Base-by-base conservation (phyloP, 805 yeast genomes). In the Teunomyces barrocoloradensis region DNA sequence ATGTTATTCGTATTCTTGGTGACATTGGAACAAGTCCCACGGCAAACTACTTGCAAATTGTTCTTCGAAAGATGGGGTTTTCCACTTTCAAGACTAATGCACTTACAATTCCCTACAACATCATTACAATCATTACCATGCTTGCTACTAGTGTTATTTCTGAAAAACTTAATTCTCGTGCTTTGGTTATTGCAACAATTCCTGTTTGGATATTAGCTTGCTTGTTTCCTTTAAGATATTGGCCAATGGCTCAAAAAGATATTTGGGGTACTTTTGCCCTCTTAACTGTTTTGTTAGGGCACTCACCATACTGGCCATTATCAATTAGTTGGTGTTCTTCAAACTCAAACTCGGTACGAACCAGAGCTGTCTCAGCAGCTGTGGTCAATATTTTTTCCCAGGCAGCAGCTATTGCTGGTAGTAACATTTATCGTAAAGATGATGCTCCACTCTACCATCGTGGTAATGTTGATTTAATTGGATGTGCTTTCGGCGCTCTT, bases 351-450 rank as follows among this genome's bases (percentile, higher is more conserved):
- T 71, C 84, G 1, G 85, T 85, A 20, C 65, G 84, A 15, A 70
- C 80, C 2, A 68, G 91, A 53, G 79, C 89, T 0, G 81, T 85
- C 3, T 75, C 85, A 12, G 80, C 88, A 0, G 82, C 90, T 0
- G 50, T 85, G 43, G 83, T 79, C 58, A 85, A 84, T 55, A 82
- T 84, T 71, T 77, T 74, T 58, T 81, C 79, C 1, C 91, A 85
- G 56, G 67, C 80, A 0, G 84, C 82, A 1, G 63, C 70, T 11
- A 80, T 85, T 43, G 66, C 77, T 11, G 68, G 81, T 1, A 65
- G 81, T 9, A 78, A 84, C 54, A 72, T 85, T 6, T 85, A 85
- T 62, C 63, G 83, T 36, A 59, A 60, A 0, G 76, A 73, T 37
- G 91, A 85, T 58, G 68, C 68, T 37, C 91, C 91, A 0, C 58